These are phyloP conservation scores for Trichoderma sp. DNA, from an alignment of 2,329 filamentous ascomycete species.

Conservation along the genomic window DNA sequence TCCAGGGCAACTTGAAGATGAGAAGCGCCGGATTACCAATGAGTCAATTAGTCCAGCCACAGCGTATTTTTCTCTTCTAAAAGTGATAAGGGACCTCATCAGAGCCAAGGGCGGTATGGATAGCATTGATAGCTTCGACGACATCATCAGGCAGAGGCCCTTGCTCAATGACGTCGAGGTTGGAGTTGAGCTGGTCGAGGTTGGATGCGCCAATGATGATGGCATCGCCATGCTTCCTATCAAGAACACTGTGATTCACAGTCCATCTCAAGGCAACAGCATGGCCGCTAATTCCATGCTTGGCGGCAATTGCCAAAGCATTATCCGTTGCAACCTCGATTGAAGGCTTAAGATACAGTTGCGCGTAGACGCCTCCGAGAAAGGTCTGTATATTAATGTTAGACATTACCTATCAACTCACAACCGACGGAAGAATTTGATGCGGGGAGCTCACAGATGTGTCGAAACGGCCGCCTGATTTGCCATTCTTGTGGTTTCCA, in stretches of 20 bases:
- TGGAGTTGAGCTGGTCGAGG: constrained; percentile 48
- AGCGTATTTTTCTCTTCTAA: neutral
- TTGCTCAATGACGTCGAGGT: constrained; percentile 50
- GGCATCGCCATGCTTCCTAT: constrained; percentile 43
- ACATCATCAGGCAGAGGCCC: constrained; percentile 71
- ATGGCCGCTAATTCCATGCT: constrained; percentile 48
- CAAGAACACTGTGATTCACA: constrained; percentile 59
- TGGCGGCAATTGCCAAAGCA: neutral
- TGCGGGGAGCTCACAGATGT: neutral
- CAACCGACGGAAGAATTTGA: neutral
- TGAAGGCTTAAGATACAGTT: neutral
- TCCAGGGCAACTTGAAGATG: neutral
- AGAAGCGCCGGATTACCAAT: neutral
- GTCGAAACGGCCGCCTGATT: constrained; percentile 1
- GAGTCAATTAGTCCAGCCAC: neutral
- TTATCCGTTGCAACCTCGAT: constrained; percentile 4
- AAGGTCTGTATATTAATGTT: neutral
- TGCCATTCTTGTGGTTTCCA: constrained; percentile 7
- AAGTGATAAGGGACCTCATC: constrained; percentile 12
- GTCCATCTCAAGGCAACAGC: constrained; percentile 51
- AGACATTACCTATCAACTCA: neutral
- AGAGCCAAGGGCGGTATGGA: neutral
- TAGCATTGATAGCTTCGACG: constrained; percentile 23
- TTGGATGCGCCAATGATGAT: constrained; percentile 52
- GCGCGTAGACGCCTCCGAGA: neutral